Conservation (phyloP, 495 filamentous ascomycete species). For the Neurospora tetrasperma region DNA sequence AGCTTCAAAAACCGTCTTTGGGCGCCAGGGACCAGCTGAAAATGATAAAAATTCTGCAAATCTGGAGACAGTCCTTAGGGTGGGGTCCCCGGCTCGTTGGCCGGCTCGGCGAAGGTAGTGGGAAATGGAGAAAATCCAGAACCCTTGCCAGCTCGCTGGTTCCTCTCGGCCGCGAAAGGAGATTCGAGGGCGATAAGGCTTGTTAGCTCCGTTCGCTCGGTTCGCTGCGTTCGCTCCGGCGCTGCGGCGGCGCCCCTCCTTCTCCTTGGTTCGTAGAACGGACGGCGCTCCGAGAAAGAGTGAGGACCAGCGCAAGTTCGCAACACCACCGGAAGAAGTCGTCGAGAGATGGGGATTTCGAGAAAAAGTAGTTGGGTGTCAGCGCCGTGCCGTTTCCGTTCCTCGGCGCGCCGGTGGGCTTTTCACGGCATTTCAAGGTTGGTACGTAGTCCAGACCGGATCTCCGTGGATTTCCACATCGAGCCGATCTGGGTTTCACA, state of each 20-base stretch:
- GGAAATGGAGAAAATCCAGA: background rate
- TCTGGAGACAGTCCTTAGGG: conserved; percentile 23
- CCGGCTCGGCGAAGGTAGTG: conserved; percentile 12
- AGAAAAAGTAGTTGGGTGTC: background rate
- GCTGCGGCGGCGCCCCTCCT: background rate
- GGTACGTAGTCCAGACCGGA: background rate
- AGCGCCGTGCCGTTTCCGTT: background rate
- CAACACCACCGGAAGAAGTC: background rate
- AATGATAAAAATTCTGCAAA: conserved; percentile 18
- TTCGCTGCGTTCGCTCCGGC: background rate
- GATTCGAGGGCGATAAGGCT: conserved; percentile 27
- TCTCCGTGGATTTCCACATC: background rate
- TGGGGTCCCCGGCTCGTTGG: conserved; percentile 14
- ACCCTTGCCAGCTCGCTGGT: background rate
- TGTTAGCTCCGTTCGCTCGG: conserved; percentile 15
- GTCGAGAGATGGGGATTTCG: background rate
- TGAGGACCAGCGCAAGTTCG: background rate
- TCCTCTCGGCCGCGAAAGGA: conserved; percentile 21
- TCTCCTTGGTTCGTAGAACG: background rate
- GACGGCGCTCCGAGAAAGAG: background rate
- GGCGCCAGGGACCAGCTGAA: conserved; percentile 6
- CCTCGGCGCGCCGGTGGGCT: background rate
- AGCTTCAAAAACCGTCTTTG: background rate
- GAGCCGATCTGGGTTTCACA: background rate
- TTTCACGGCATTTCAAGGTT: background rate